Percentiles rank a stretch among this genome's conserved stretches.
phyloP scores from a whole-genome alignment of 2,329 filamentous ascomycete species.

The Ophiosphaerella herpotricha region DNA sequence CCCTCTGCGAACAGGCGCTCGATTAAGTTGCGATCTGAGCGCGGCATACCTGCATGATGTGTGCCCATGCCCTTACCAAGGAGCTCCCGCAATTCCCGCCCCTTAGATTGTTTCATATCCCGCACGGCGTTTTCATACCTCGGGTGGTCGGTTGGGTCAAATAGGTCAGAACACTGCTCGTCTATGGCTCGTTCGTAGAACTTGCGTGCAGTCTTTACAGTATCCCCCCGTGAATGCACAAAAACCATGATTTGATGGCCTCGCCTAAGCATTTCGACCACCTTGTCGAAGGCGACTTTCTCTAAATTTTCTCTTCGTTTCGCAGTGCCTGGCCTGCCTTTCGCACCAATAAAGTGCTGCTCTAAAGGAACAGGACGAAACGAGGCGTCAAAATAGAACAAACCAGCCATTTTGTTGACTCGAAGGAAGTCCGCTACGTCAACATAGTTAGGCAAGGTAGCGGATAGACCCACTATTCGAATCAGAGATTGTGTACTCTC shows the following conservation, averaged over 20 bases:
- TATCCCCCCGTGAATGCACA: constrained; percentile 95
- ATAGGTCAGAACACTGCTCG: constrained; percentile 76
- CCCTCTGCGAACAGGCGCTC: constrained; percentile 89
- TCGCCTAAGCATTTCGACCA: constrained; percentile 84
- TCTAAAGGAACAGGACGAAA: constrained; percentile 95
- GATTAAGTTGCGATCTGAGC: constrained; percentile 93
- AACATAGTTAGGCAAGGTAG: constrained; percentile 93
- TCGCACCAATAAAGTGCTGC: constrained; percentile 96
- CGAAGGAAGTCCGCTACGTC: constrained; percentile 97
- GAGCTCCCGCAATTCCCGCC: constrained; percentile 84
- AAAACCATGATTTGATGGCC: constrained; percentile 99
- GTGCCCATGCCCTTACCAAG: constrained; percentile 90
- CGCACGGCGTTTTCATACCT: constrained; percentile 78
- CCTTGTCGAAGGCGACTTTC: constrained; percentile 86
- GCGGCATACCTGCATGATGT: constrained; percentile 95
- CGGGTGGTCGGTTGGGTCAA: constrained; percentile 79
- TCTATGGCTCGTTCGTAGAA: constrained; percentile 86
- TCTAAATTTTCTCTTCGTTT: constrained; percentile 89
- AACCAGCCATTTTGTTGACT: constrained; percentile 87
- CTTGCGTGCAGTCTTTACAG: constrained; percentile 82
- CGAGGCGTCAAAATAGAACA: constrained; percentile 97
- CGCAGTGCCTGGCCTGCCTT: constrained; percentile 82
- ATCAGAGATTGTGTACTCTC: constrained; percentile 98
- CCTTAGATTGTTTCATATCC: constrained; percentile 84
- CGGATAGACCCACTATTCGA: constrained; percentile 91